Conservation (phyloP, 768 basidiomycete genomes). For the Trametes sanguinea region DNA sequence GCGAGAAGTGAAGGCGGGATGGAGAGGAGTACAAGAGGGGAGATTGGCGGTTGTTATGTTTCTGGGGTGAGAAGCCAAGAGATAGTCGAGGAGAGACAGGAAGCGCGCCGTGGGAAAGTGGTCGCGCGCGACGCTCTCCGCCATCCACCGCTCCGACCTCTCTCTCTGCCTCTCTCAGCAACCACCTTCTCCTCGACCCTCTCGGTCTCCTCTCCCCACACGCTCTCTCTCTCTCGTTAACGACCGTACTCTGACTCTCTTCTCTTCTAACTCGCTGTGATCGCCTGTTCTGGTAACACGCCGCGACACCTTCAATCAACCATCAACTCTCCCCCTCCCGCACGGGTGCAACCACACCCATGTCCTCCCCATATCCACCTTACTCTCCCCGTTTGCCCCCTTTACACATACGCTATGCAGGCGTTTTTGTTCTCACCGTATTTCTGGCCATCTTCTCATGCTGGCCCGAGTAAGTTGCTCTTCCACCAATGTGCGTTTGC, state of each 20-base stretch:
- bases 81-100: too few relatives aligned
- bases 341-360: background rate
- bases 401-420: constrained; percentile 20
- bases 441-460: too few relatives aligned
- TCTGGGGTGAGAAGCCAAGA: too few relatives aligned
- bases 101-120: constrained; percentile 14
- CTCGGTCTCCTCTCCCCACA: background rate
- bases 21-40: too few relatives aligned
- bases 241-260: background rate
- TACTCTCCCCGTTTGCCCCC: constrained; percentile 19
- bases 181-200: background rate
- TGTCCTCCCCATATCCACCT: constrained; percentile 22
- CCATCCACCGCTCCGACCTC: background rate
- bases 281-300: constrained; percentile 12
- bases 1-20: too few relatives aligned
- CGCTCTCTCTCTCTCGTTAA: background rate
- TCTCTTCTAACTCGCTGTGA: background rate
- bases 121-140: background rate
- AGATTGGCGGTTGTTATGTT: too few relatives aligned
- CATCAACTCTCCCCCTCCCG: background rate
- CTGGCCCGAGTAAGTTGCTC: too few relatives aligned
- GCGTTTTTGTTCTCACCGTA: too few relatives aligned
- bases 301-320: constrained; percentile 3
- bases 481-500: too few relatives aligned
- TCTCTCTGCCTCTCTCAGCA: background rate